Conservation (phyloP, 805 yeast species). For the Cyberlindnera galapagoensis region DNA sequence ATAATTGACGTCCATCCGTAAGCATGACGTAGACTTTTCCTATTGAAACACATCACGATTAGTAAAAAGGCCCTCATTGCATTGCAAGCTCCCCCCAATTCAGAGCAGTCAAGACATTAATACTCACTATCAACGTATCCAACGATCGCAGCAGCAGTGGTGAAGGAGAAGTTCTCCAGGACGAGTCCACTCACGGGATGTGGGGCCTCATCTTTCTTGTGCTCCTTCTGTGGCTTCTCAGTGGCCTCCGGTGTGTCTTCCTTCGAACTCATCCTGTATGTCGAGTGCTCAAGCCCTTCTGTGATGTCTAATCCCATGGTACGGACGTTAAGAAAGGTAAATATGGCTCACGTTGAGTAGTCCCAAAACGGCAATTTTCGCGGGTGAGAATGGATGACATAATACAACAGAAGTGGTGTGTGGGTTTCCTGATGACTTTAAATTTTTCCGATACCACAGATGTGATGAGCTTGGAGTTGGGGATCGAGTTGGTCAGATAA, state of each 20-base stretch:
- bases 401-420: too few relatives aligned
- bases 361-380: too few relatives aligned
- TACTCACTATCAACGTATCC: conserved; percentile 70
- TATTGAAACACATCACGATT: conserved; percentile 7
- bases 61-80: too few relatives aligned
- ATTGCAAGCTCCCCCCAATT: too few relatives aligned
- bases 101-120: neutral
- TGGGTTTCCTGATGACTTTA: neutral
- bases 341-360: too few relatives aligned
- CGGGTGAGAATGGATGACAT: too few relatives aligned
- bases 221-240: conserved; percentile 3
- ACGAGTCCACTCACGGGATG: conserved; percentile 51
- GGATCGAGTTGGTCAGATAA: neutral
- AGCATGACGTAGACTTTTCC: conserved; percentile 72
- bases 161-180: conserved; percentile 74
- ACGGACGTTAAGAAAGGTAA: too few relatives aligned
- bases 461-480: conserved; percentile 1
- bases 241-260: conserved; percentile 10
- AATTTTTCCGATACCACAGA: too few relatives aligned
- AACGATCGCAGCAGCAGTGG: conserved; percentile 85
- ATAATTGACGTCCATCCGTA: conserved; percentile 82
- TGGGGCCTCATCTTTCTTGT: conserved; percentile 22
- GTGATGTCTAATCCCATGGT: too few relatives aligned
- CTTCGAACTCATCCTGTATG: conserved; percentile 11
- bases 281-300: too few relatives aligned